phyloP scores from a whole-genome alignment of 345 rosid species.

The Sapria himalayana region DNA sequence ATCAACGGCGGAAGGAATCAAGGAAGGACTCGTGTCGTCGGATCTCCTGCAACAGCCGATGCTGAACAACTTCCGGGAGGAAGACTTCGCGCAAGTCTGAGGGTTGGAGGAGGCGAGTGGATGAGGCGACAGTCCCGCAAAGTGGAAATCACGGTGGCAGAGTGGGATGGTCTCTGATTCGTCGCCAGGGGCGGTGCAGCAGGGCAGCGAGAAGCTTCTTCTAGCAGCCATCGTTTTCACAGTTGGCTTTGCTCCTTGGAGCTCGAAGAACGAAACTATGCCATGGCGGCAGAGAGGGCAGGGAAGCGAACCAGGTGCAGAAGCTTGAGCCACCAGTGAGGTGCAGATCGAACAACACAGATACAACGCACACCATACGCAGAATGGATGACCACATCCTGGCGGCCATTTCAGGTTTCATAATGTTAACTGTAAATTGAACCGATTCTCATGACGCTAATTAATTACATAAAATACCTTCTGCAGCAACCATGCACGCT shows the following conservation, averaged over 20 bases:
- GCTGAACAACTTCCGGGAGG: conserved; percentile 30
- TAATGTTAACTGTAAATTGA: background rate
- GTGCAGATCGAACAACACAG: conserved; percentile 52
- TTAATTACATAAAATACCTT: conserved; percentile 21
- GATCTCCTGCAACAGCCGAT: conserved; percentile 53
- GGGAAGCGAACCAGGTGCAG: conserved; percentile 55
- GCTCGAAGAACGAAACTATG: conserved; percentile 55
- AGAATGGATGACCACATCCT: conserved; percentile 89
- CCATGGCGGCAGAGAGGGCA: conserved; percentile 90
- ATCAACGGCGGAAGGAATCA: conserved; percentile 19
- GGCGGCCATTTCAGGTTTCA: conserved; percentile 8
- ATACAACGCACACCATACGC: conserved; percentile 68
- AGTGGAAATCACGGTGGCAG: conserved; percentile 40
- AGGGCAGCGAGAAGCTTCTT: conserved; percentile 53
- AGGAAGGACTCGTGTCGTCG: conserved; percentile 29
- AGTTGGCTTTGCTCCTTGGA: conserved; percentile 24
- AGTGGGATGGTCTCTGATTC: conserved; percentile 34
- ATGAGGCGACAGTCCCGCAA: conserved; percentile 29
- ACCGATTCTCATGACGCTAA: background rate
- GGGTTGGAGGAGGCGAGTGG: conserved; percentile 61
- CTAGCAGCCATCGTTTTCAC: conserved; percentile 27
- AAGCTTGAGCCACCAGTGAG: conserved; percentile 24
- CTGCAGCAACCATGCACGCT: conserved; percentile 60
- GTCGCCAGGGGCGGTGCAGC: conserved; percentile 58
- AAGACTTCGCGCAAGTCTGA: conserved; percentile 51